Evolutionary conservation across 75 land plant species (phyloP).

Genomic region (Chamaecyparis obtusa): DNA sequence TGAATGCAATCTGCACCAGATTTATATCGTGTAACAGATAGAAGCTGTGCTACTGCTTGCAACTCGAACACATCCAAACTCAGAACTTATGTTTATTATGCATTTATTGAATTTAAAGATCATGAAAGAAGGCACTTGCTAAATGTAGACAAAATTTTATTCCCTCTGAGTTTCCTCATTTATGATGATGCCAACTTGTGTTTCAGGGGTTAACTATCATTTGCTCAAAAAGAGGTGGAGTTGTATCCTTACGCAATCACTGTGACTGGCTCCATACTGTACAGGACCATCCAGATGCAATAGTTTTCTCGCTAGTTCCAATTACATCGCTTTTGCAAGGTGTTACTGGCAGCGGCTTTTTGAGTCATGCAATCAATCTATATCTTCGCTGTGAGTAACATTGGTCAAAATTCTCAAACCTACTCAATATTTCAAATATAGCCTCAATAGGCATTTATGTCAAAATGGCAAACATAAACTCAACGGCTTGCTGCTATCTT

Average conservation of each 20-base stretch:
- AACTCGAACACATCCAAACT: neutral
- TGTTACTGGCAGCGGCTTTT: constrained; percentile 72
- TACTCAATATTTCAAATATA: neutral
- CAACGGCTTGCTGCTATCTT: neutral
- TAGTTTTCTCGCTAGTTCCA: constrained; percentile 70
- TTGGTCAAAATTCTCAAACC: neutral
- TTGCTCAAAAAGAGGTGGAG: constrained; percentile 78
- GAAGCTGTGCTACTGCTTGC: neutral
- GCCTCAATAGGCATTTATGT: neutral
- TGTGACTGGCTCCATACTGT: constrained; percentile 69
- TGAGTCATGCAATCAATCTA: constrained; percentile 84
- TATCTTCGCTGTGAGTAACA: constrained; percentile 74
- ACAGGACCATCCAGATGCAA: constrained; percentile 58
- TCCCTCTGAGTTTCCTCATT: neutral
- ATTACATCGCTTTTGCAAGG: constrained; percentile 79
- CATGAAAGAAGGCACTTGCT: neutral
- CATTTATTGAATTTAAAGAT: neutral
- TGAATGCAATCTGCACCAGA: neutral
- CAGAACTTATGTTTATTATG: neutral
- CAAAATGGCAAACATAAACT: neutral
- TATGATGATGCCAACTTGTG: neutral
- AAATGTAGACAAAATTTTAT: neutral
- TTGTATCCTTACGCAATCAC: constrained; percentile 37
- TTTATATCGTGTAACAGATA: neutral
- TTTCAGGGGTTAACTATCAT: constrained; percentile 67